These are phyloP conservation scores for Orbilia quercus DNA, from an alignment of 2,329 filamentous ascomycete genomes.

Conservation along the genomic window DNA sequence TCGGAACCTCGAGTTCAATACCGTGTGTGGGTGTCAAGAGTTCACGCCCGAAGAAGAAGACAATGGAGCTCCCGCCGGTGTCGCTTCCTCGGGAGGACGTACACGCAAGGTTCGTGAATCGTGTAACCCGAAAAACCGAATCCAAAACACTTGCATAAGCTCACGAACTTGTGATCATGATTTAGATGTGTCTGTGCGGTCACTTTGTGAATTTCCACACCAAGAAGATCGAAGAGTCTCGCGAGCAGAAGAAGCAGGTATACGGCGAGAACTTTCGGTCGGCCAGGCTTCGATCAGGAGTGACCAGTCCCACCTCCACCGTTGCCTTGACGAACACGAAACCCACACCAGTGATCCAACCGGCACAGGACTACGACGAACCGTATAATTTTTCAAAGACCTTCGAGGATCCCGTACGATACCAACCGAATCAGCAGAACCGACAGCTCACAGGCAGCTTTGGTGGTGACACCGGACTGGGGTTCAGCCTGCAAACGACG, in stretches of 20 bases:
- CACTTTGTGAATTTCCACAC: slow-evolving; percentile 54
- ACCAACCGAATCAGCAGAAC: slow-evolving; percentile 37
- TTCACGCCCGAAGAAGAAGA: slow-evolving; percentile 53
- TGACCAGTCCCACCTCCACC: slow-evolving; percentile 41
- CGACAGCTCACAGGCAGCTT: slow-evolving; percentile 35
- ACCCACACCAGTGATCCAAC: slow-evolving; percentile 43
- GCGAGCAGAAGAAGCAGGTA: slow-evolving; percentile 31
- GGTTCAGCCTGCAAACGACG: slow-evolving; percentile 28
- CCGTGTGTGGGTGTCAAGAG: slow-evolving; percentile 53
- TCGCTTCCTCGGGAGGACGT: slow-evolving; percentile 45
- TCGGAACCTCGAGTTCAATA: slow-evolving; percentile 55
- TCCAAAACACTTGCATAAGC: slow-evolving; percentile 15
- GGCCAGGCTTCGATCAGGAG: slow-evolving; percentile 40
- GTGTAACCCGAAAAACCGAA: slow-evolving; percentile 12
- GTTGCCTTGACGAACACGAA: slow-evolving; percentile 38
- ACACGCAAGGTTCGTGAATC: slow-evolving; percentile 51
- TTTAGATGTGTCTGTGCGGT: slow-evolving; percentile 53
- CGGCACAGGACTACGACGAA: slow-evolving; percentile 39
- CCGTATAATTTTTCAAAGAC: slow-evolving; percentile 50
- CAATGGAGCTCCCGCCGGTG: slow-evolving; percentile 32
- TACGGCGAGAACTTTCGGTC: slow-evolving; percentile 45
- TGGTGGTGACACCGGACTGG: slow-evolving; percentile 34
- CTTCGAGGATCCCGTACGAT: slow-evolving; percentile 50
- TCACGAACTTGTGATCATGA: slow-evolving; percentile 6
- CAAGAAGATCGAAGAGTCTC: slow-evolving; percentile 35